Evolutionary conservation across 2,329 filamentous ascomycete species (phyloP), one percentile per base, ranked within the genome.

Genomic region (Aspergillus sp.): DNA sequence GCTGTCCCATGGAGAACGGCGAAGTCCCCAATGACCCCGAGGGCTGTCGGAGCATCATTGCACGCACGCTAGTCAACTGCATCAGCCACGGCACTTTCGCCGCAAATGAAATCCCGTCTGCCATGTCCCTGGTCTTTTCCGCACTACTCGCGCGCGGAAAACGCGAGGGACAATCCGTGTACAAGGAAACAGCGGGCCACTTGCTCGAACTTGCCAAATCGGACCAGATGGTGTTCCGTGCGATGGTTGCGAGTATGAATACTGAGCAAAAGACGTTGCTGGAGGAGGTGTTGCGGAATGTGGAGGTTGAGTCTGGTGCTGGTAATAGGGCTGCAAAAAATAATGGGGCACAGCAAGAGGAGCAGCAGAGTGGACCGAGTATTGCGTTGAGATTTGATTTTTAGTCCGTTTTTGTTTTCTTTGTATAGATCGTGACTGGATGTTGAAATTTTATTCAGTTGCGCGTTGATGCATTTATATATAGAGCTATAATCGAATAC

Each of bases 301-400:
- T 78, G 20, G 84, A 84, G 45, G 72, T 77, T 41, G 67, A 67
- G 25, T 46, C 55, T 19, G 55, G 56, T 27, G 47, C 54, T n/a
- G 19, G 37, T 39, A 54, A 59, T 62, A 66, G 55, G 71, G 65
- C 59, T 57, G 60, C 56, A 63, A 61, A 63, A 50, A 71, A 73
- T 57, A 67, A 64, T 47, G 60, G 69, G 39, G 74, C 71, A 49
- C 71, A 74, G 49, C 78, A 73, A 23, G 82, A 81, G 44, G 37
- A 12, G 37, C 71, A 73, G 43, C 72, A 73, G 43, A 73, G 68
- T 39, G 74, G 76, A 67, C 93, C 93, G 10, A 93, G 76, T 53
- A 98, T 98, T 76, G 89, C 89, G 46, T 70, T 98, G 63, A 93
- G 94, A 78, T 94, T 97, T 87, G 79, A 95, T 67, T 97, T 98